These are phyloP conservation scores for Lactuca sativa DNA, from an alignment of 129 eudicot species.

Conservation along the genomic window DNA sequence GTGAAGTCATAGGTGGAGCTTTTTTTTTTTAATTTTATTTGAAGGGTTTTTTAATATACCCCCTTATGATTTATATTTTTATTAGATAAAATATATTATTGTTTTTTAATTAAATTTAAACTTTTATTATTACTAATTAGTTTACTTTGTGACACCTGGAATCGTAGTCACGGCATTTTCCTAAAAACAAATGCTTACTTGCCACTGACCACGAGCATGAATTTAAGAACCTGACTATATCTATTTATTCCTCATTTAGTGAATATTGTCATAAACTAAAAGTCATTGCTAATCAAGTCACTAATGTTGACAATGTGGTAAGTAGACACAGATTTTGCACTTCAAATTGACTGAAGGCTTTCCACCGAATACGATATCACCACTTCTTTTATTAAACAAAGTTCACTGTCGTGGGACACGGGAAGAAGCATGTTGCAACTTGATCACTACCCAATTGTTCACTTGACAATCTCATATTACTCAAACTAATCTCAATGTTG, in stretches of 20 bases:
- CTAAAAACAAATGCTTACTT: too few species aligned
- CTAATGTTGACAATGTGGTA: background rate
- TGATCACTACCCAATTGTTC: background rate
- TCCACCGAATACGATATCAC: background rate
- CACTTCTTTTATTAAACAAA: background rate
- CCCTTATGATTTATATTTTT: too few species aligned
- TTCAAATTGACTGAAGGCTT: background rate
- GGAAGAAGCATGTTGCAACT: background rate
- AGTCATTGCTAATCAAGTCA: background rate
- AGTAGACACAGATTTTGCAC: background rate
- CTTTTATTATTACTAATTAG: too few species aligned
- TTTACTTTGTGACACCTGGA: too few species aligned
- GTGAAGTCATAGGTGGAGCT: too few species aligned
- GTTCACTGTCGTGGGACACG: background rate
- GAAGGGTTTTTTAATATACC: too few species aligned
- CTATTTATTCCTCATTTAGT: background rate
- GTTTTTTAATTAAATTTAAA: too few species aligned
- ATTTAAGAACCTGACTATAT: background rate
- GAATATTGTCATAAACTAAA: background rate
- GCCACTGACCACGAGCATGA: background rate
- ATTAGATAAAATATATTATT: too few species aligned
- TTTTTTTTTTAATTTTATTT: too few species aligned
- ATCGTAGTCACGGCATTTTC: too few species aligned
- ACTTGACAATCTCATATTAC: too few species aligned
- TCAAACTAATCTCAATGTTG: too few species aligned